Conservation (phyloP, 345 rosid species). For the Dipteronia sinensis region DNA sequence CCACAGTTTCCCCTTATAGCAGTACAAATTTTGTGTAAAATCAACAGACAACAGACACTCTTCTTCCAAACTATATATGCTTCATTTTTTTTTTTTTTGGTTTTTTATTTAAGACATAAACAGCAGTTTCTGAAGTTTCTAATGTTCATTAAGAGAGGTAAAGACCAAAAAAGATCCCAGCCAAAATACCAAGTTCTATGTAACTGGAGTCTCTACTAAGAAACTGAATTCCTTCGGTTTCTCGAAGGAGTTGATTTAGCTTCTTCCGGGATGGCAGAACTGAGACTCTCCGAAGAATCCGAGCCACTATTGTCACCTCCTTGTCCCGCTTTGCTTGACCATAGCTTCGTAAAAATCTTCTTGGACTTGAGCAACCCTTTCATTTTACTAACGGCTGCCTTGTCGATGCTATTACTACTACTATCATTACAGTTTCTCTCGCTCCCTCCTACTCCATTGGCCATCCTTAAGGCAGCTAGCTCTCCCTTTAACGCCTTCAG, state of each 20-base stretch:
- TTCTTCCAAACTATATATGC: conserved; percentile 27
- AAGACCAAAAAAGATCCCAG: conserved; percentile 7
- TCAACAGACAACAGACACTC: neutral
- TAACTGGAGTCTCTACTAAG: conserved; percentile 38
- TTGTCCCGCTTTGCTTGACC: conserved; percentile 58
- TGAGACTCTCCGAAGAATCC: conserved; percentile 75
- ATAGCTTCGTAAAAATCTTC: conserved; percentile 60
- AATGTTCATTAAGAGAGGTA: conserved; percentile 10
- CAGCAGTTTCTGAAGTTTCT: conserved; percentile 25
- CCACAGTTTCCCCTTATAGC: neutral
- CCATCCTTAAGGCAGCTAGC: conserved; percentile 56
- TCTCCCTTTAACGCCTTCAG: conserved; percentile 69
- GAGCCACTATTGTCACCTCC: conserved; percentile 70
- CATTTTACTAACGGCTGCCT: conserved; percentile 51
- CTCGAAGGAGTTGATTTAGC: conserved; percentile 65
- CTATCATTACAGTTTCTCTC: conserved; percentile 41
- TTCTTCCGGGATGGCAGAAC: conserved; percentile 58
- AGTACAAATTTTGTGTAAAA: neutral
- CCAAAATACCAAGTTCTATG: conserved; percentile 8
- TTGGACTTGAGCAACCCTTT: conserved; percentile 73
- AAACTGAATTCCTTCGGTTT: conserved; percentile 73
- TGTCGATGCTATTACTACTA: conserved; percentile 35
- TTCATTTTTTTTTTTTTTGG: conserved; percentile 15
- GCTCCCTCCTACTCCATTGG: conserved; percentile 35
- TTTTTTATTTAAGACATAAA: conserved; percentile 23